Base-by-base conservation (phyloP, 2,329 filamentous ascomycete species). In the Xylariales sp. region DNA sequence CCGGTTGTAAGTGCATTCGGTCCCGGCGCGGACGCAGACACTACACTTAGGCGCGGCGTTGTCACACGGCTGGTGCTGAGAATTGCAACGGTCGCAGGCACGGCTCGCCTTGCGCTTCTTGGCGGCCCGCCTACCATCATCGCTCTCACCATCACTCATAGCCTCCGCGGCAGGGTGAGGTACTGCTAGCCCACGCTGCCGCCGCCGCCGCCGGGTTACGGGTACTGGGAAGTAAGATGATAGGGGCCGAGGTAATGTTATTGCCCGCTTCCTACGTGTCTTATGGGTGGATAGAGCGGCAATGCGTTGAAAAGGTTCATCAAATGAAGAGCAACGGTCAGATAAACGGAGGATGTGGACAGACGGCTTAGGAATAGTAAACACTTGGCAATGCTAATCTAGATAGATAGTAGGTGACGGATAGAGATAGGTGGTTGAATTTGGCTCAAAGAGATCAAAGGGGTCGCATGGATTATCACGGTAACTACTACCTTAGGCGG, bases 41-140 rank as follows among this genome's bases (percentile, higher is more conserved):
- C 81, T 78, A 70, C 82, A 84, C 53, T 82, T 80, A n/a, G 82
- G 82, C 52, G 77, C 75, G 56, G 80, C 81, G 68, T 84, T 84
- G 74, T 84, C 82, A 73, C 82, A 84, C 5, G 82, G 82, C 74
- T 83, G 82, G 68, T 83, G 82, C 72, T 83, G 82, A 61, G 81
- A 79, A 68, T 83, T 83, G 69, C 82, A 83, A 54, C 82, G 82
- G 75, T 83, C 82, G 74, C 82, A 83, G 60, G 76, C 77, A 41
- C 76, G 75, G 56, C 75, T 78, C 45, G 77, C 76, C 73, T 78
- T 78, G 66, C 76, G 74, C 71, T 78, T 78, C 70, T 82, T 84
- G 65, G 61, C 69, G 53, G 68, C 58, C 67, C 71, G 75, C 77
- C 73, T 73, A 66, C 72, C 76, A 59, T 77, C 75, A 60, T 77